phyloP scores from a whole-genome alignment of 2,329 filamentous ascomycete species.

The Rosellinia necatrix region DNA sequence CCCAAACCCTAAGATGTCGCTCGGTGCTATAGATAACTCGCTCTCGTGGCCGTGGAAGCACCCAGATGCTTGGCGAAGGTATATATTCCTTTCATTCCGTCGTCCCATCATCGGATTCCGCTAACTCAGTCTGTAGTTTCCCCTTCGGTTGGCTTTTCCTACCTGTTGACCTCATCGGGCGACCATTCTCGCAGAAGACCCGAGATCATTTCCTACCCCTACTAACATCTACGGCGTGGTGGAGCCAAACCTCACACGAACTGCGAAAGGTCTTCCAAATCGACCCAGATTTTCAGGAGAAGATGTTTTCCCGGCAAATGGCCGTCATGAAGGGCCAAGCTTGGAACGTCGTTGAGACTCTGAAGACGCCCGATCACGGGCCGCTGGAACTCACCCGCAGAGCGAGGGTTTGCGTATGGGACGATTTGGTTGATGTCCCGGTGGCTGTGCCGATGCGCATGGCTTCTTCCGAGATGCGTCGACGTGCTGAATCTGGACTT shows the following conservation, averaged over 20 bases:
- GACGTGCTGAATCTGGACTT: slow-evolving; percentile 58
- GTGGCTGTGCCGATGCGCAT: slow-evolving; percentile 88
- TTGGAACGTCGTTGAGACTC: slow-evolving; percentile 97
- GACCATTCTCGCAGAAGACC: slow-evolving; percentile 93
- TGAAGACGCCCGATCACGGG: slow-evolving; percentile 90
- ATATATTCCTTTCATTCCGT: slow-evolving; percentile 9
- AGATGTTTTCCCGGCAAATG: slow-evolving; percentile 98
- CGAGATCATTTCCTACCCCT: slow-evolving; percentile 94
- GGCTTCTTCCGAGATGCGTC: slow-evolving; percentile 82
- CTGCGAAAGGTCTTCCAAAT: slow-evolving; percentile 86
- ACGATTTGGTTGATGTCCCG: slow-evolving; percentile 94
- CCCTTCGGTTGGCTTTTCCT: slow-evolving; percentile 98
- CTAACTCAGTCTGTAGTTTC: slow-evolving; percentile 67
- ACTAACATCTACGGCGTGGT: slow-evolving; percentile 93
- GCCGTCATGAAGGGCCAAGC: slow-evolving; percentile 99
- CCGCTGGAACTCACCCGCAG: slow-evolving; percentile 90
- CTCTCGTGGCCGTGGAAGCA: slow-evolving; percentile 99
- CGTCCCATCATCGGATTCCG: slow-evolving; percentile 1
- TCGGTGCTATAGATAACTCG: slow-evolving; percentile 97
- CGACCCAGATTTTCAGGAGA: slow-evolving; percentile 95
- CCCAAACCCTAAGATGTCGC: slow-evolving; percentile 64
- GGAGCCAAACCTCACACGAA: slow-evolving; percentile 89
- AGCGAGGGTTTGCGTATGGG: slow-evolving; percentile 94
- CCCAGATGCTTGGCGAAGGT: slow-evolving; percentile 80
- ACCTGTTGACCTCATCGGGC: slow-evolving; percentile 92